phyloP scores from a whole-genome alignment of 371 early-diverging fungal genomes.

The Vairimorpha necatrix region DNA sequence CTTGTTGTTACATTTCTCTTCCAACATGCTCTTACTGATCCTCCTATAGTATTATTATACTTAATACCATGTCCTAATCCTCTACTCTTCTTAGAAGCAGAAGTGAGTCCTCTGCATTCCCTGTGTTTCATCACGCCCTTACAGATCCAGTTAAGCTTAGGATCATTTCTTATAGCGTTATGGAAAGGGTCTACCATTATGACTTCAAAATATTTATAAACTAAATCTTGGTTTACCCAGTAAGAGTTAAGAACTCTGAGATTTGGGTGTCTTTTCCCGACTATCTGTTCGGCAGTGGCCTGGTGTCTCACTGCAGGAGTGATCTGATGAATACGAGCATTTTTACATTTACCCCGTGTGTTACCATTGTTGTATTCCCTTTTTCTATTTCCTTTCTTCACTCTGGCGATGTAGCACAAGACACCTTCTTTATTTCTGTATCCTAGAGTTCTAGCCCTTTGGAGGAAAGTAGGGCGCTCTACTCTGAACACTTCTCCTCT shows the following conservation, averaged over 20 bases:
- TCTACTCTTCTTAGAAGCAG: slow-evolving; percentile 88
- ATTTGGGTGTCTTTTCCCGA: slow-evolving; percentile 83
- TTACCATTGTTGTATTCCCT: slow-evolving; percentile 84
- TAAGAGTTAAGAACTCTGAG: slow-evolving; percentile 92
- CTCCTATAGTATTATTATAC: slow-evolving; percentile 93
- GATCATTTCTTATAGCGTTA: slow-evolving; percentile 90
- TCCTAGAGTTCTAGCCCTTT: slow-evolving; percentile 94
- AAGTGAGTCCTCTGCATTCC: slow-evolving; percentile 91
- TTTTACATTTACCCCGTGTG: slow-evolving; percentile 88
- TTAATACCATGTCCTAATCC: slow-evolving; percentile 89
- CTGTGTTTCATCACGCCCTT: slow-evolving; percentile 91
- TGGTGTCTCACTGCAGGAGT: slow-evolving; percentile 85
- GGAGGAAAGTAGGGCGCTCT: slow-evolving; percentile 89
- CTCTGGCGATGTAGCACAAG: slow-evolving; percentile 88
- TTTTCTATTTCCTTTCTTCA: slow-evolving; percentile 94
- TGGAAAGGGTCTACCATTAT: slow-evolving; percentile 90
- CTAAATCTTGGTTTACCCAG: slow-evolving; percentile 93
- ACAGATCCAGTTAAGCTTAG: slow-evolving; percentile 95
- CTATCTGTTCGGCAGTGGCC: slow-evolving; percentile 86
- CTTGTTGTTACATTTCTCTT: slow-evolving; percentile 69
- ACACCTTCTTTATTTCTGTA: slow-evolving; percentile 97
- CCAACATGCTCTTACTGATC: slow-evolving; percentile 77
- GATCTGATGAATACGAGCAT: slow-evolving; percentile 89
- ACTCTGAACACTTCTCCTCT: slow-evolving; percentile 89
- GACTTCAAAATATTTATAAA: slow-evolving; percentile 95